phyloP scores from a whole-genome alignment of 306 rosid genomes.

The Gastrolobium villosum region DNA sequence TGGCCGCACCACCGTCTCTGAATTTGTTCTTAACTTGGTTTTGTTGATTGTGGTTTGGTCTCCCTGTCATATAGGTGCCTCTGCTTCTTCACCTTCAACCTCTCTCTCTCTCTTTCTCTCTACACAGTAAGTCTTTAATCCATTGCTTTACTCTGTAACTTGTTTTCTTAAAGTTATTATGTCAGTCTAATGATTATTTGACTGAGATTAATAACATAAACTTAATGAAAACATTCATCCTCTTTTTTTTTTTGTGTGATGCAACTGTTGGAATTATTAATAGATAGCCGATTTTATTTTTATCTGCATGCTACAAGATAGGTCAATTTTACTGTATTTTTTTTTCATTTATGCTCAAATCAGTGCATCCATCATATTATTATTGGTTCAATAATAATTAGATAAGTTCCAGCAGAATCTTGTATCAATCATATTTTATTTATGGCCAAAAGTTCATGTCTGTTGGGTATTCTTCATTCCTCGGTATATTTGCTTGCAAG shows the following conservation, averaged over 20 bases:
- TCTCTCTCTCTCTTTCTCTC: too few relatives aligned
- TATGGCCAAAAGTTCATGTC: constrained; percentile 28
- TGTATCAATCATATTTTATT: too few relatives aligned
- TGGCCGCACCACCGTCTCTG: too few relatives aligned
- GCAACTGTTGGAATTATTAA: not conserved
- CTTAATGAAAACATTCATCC: not conserved
- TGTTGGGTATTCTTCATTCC: constrained; percentile 50
- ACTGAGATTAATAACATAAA: too few relatives aligned
- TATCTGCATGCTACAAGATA: not conserved
- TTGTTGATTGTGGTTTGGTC: not conserved
- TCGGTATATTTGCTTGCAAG: constrained; percentile 26
- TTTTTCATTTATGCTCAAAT: not conserved
- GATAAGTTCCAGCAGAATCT: too few relatives aligned
- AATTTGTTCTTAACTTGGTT: not conserved
- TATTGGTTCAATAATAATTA: not conserved
- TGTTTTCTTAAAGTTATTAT: too few relatives aligned
- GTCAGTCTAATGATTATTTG: too few relatives aligned
- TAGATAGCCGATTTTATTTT: not conserved
- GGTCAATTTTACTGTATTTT: not conserved
- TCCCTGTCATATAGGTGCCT: too few relatives aligned
- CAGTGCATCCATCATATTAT: not conserved
- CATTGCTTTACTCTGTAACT: too few relatives aligned
- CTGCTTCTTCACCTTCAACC: too few relatives aligned
- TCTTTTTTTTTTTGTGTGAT: constrained; percentile 4
- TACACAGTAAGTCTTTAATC: too few relatives aligned